Percentiles rank a stretch among this genome's conserved stretches.
Conservation (phyloP, 2,329 filamentous ascomycete species). For the Colletotrichum sidae region DNA sequence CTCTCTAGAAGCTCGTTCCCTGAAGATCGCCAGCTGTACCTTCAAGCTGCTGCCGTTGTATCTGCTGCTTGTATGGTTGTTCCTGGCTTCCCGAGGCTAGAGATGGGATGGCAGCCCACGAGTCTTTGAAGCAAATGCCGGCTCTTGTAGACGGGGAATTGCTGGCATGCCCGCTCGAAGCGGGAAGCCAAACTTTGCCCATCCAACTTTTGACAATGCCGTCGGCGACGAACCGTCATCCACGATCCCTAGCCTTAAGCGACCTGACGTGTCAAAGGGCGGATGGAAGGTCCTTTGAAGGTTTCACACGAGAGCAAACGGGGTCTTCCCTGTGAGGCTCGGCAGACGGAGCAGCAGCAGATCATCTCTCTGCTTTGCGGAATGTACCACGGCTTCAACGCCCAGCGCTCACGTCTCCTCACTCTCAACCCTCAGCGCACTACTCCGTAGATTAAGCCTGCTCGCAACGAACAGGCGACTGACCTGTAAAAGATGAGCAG, state of each 20-base stretch:
- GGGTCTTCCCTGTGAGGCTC: constrained; percentile 15
- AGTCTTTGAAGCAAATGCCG: not conserved
- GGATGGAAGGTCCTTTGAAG: constrained; percentile 22
- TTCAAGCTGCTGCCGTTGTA: constrained; percentile 7
- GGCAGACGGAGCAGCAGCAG: constrained; percentile 10
- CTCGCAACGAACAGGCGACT: constrained; percentile 5
- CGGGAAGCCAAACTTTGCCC: not conserved
- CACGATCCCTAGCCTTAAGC: not conserved
- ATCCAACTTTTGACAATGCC: constrained; percentile 22
- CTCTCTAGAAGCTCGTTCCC: constrained; percentile 28
- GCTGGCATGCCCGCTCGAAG: constrained; percentile 11
- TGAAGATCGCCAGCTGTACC: constrained; percentile 22
- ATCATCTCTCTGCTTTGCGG: not conserved
- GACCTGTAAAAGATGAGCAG: constrained; percentile 17
- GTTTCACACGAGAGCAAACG: constrained; percentile 23
- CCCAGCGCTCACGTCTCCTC: constrained; percentile 14
- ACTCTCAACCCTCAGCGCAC: constrained; percentile 16
- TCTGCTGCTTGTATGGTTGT: constrained; percentile 8
- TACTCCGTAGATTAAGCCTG: not conserved
- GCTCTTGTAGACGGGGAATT: constrained; percentile 6
- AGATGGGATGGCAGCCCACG: constrained; percentile 32
- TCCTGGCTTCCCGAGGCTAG: constrained; percentile 10
- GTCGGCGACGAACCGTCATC: constrained; percentile 23
- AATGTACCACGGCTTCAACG: not conserved
- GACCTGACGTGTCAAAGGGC: not conserved